Evolutionary conservation across 208 protist species (phyloP), one percentile per base, ranked within the genome.

Genomic region (Leishmania tarentolae): DNA sequence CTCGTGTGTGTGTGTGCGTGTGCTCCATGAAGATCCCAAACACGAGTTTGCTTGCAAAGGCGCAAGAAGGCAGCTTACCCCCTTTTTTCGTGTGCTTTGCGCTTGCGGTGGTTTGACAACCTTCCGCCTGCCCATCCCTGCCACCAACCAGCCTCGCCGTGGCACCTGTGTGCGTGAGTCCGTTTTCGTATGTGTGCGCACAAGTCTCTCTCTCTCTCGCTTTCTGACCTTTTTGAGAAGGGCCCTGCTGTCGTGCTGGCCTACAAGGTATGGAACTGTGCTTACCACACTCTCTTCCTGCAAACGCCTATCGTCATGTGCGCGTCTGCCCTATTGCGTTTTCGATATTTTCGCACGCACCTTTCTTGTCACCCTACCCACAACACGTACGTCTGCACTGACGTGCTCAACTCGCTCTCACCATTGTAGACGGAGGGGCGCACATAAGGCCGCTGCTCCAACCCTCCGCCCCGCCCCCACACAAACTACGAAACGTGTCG

Each of bases 1-100:
- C 75, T 82, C 70, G 8, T 53, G 40, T 73, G 68, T 72, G 68
- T n/a, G 68, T 52, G 68, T 28, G 68, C 19, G 68, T 2, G 24
- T 73, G n/a, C 42, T 74, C n/a, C 76, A 73, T 31, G 44, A 61
- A 52, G 37, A 77, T 28, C 35, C 31, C 35, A 35, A 40, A 69
- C 42, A 74, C 19, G 50, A 71, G 71, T 31, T 75, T 68, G 56
- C 70, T 74, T 37, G 56, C 11, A 40, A 66, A 6, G 63, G 47
- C n/a, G 24, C 31, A 42, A 74, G 17, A 65, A 42, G 66, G 28
- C 65, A 3, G 37, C 65, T 70, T 46, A 37, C 40, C 42, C 61
- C n/a, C 53, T 11, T 79, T 70, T 80, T 44, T 76, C 17, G 5
- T 57, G 53, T 15, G 37, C 31, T n/a, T 42, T 71, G 73, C 21